Evolutionary conservation across 164 flowering plant genomes (phyloP).

Genomic region (Liriodendron chinense): DNA sequence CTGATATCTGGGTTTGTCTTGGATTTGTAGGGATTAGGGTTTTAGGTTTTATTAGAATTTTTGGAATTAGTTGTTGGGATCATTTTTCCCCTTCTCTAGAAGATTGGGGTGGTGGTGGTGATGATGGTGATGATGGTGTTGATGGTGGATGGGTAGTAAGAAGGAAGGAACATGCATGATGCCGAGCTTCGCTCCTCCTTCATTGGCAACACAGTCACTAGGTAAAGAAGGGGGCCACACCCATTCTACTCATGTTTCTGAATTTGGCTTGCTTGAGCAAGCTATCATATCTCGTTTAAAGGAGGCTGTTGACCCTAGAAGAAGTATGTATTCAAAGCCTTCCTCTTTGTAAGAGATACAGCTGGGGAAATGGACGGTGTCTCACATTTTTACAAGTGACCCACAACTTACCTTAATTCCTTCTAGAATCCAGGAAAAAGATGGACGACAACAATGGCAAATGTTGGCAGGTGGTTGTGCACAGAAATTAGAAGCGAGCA

Average conservation of each 20-base stretch:
- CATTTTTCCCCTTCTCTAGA: background rate
- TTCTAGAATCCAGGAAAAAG: no score
- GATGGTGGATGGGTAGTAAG: conserved; percentile 23
- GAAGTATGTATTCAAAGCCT: conserved; percentile 38
- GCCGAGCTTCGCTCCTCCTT: conserved; percentile 31
- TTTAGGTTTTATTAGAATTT: no score
- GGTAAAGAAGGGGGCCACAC: conserved; percentile 22
- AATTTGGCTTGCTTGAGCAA: conserved; percentile 55
- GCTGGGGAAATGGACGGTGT: no score
- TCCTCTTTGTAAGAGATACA: conserved; percentile 12
- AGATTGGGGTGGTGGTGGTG: conserved; percentile 2
- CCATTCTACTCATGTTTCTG: conserved; percentile 36
- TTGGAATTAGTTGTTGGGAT: no score
- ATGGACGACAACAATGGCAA: no score
- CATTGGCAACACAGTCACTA: conserved; percentile 13
- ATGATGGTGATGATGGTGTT: conserved; percentile 11
- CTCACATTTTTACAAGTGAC: no score
- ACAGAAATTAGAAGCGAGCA: no score
- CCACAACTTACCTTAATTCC: no score
- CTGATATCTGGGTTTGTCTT: background rate
- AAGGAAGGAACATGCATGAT: conserved; percentile 19
- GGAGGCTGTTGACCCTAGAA: conserved; percentile 45
- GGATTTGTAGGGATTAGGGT: background rate
- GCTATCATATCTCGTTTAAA: conserved; percentile 52
- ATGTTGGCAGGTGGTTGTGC: no score